Conservation (phyloP, 1,284 basidiomycete genomes). For the Pseudozyma thailandica region DNA sequence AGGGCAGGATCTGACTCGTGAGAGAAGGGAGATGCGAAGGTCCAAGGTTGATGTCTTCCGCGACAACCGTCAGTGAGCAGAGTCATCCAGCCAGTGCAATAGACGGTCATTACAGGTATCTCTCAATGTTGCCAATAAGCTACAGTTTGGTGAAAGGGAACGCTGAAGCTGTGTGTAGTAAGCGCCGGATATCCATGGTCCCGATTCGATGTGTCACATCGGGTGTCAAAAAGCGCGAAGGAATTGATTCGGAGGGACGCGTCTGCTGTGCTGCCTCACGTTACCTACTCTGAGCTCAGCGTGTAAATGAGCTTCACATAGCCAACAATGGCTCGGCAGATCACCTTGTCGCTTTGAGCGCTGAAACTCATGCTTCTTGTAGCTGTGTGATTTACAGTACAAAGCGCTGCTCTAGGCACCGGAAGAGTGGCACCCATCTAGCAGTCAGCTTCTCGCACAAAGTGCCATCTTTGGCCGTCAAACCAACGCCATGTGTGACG, state of each 20-base stretch:
- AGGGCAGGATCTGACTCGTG: conserved; percentile 81
- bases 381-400: no score
- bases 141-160: no score
- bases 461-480: neutral
- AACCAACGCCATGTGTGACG: neutral
- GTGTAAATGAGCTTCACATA: neutral
- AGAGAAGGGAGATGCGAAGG: conserved; percentile 47
- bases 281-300: neutral
- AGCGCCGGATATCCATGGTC: no score
- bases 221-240: neutral
- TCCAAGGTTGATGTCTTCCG: conserved; percentile 55
- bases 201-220: neutral
- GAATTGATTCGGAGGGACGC: neutral
- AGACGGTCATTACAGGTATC: conserved; percentile 4
- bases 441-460: no score
- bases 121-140: no score
- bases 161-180: no score
- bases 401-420: no score
- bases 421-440: no score
- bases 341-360: neutral
- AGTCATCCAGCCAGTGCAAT: conserved; percentile 5
- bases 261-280: neutral
- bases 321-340: no score
- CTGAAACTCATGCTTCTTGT: no score
- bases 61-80: conserved; percentile 44